These are phyloP conservation scores for Coprinopsis sp. DNA, from an alignment of 768 basidiomycete species.

Conservation along the genomic window DNA sequence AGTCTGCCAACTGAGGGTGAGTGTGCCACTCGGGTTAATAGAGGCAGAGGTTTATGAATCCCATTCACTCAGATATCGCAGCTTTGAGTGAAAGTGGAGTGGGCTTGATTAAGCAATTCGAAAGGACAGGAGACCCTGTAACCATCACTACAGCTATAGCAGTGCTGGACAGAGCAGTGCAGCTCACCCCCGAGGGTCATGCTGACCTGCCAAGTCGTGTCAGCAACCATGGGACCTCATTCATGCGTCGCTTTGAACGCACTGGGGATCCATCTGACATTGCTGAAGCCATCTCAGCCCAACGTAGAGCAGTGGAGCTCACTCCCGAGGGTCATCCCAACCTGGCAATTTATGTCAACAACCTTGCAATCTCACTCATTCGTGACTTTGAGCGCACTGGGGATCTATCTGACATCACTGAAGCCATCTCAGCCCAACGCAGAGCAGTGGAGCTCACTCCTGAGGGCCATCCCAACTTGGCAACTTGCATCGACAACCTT, in stretches of 20 bases:
- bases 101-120: too few species aligned
- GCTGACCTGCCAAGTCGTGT: not conserved
- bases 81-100: too few species aligned
- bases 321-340: constrained; percentile 15
- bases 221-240: constrained; percentile 4
- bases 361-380: constrained; percentile 12
- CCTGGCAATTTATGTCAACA: not conserved
- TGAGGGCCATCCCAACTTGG: not conserved
- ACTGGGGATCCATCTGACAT: constrained; percentile 20
- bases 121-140: not conserved
- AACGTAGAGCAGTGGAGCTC: constrained; percentile 16
- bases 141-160: not conserved
- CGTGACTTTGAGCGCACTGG: constrained; percentile 22
- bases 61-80: too few species aligned
- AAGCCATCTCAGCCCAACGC: constrained; percentile 7
- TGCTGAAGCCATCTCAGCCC: constrained; percentile 18
- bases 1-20: too few species aligned
- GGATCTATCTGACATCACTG: constrained; percentile 18
- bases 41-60: too few species aligned
- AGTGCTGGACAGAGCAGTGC: not conserved
- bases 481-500: constrained; percentile 13
- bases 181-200: not conserved
- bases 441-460: constrained; percentile 11
- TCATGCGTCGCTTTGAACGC: constrained; percentile 9
- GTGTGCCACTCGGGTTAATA: too few species aligned